These are phyloP conservation scores for Leccinum griseonigrum DNA, from an alignment of 1,284 basidiomycete species.

Conservation along the genomic window DNA sequence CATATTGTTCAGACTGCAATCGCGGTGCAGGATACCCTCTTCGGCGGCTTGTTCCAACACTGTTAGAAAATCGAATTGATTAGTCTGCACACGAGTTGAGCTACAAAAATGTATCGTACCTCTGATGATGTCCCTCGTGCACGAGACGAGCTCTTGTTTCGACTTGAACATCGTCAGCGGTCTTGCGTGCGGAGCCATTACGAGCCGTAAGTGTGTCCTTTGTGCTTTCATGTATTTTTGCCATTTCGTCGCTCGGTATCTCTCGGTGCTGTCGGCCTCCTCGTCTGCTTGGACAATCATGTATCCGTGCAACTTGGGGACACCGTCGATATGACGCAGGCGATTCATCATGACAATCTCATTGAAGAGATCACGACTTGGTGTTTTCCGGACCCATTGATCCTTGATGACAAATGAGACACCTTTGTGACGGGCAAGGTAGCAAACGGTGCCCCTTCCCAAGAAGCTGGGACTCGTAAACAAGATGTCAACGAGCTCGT, in stretches of 20 bases:
- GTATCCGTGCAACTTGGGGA: background rate
- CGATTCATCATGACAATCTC: background rate
- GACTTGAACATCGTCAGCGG: background rate
- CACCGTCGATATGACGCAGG: background rate
- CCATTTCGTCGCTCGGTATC: background rate
- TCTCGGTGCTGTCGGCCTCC: background rate
- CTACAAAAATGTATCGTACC: background rate
- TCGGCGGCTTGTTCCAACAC: background rate
- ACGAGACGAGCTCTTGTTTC: background rate
- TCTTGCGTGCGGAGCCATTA: background rate
- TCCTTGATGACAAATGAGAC: conserved; percentile 1
- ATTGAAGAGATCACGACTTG: background rate
- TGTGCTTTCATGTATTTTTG: background rate
- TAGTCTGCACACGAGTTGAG: background rate
- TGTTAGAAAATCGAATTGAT: background rate
- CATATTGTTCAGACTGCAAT: background rate
- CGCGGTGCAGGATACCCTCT: background rate
- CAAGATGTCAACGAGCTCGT: background rate
- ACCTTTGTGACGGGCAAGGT: background rate
- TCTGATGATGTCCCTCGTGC: background rate
- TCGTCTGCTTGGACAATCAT: background rate
- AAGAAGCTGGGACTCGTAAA: conserved; percentile 1
- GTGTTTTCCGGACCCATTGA: background rate
- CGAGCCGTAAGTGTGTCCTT: background rate
- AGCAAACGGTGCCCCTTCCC: conserved; percentile 1